Evolutionary conservation across 441 rosid species (phyloP).

Genomic region (Pelargonium myrrhifolium): DNA sequence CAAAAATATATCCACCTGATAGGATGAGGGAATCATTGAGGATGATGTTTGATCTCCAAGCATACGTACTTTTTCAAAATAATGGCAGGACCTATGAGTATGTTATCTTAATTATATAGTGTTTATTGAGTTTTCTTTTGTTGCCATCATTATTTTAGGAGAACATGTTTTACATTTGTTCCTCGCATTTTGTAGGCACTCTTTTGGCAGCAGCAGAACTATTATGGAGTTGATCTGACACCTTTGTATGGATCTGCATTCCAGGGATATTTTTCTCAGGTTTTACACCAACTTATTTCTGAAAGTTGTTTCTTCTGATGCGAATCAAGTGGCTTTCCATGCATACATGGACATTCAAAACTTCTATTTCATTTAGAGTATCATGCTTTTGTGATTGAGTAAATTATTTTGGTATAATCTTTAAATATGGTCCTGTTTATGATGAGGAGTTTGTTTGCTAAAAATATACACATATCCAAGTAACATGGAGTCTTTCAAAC

Average conservation of each 20-base stretch:
- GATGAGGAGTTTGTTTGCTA: not conserved
- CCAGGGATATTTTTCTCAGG: slow-evolving; percentile 94
- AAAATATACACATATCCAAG: not conserved
- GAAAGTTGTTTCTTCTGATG: not conserved
- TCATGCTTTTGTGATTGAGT: too few relatives aligned
- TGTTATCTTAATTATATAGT: not conserved
- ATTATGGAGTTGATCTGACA: slow-evolving; percentile 82
- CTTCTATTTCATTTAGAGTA: too few relatives aligned
- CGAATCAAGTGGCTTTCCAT: too few relatives aligned
- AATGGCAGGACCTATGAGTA: too few relatives aligned
- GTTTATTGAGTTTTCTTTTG: not conserved
- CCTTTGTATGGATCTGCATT: slow-evolving; percentile 73
- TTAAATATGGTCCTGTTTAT: not conserved
- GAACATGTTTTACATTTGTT: not conserved
- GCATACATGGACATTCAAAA: too few relatives aligned
- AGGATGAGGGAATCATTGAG: too few relatives aligned
- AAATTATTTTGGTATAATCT: too few relatives aligned
- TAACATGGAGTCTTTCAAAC: not conserved
- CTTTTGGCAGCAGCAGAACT: slow-evolving; percentile 92
- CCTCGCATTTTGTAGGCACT: slow-evolving; percentile 51
- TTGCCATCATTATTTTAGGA: not conserved
- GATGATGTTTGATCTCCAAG: too few relatives aligned
- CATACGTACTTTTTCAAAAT: too few relatives aligned
- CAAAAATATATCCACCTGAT: too few relatives aligned
- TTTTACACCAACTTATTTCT: slow-evolving; percentile 19